phyloP scores from a whole-genome alignment of 176 grass and related monocot genomes.

The Areca catechu region DNA sequence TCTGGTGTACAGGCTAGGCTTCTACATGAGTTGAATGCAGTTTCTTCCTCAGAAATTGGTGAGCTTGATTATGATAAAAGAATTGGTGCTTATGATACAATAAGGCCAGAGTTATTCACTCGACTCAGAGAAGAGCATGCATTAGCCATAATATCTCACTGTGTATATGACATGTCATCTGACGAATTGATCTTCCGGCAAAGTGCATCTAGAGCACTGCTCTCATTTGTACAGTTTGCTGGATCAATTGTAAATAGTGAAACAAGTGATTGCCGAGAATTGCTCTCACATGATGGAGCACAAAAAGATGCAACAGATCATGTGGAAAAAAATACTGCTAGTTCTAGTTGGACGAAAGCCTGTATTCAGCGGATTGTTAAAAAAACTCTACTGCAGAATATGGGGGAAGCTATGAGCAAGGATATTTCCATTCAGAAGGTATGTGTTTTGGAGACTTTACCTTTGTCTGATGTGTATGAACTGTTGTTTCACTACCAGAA shows the following conservation, averaged over 20 bases:
- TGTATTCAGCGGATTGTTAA: slow-evolving; percentile 61
- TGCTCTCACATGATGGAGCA: not conserved
- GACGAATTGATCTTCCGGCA: slow-evolving; percentile 85
- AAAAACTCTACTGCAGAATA: slow-evolving; percentile 66
- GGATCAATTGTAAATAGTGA: slow-evolving; percentile 50
- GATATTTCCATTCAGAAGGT: slow-evolving; percentile 82
- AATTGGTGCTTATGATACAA: slow-evolving; percentile 51
- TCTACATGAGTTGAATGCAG: slow-evolving; percentile 69
- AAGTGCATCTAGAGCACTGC: slow-evolving; percentile 82
- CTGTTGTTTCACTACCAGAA: slow-evolving; percentile 8
- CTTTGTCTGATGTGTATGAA: not conserved
- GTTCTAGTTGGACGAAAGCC: slow-evolving; percentile 39
- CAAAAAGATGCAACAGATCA: not conserved
- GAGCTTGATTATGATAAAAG: slow-evolving; percentile 78
- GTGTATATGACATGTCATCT: slow-evolving; percentile 83
- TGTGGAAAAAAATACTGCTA: slow-evolving; percentile 12
- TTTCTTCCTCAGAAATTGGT: slow-evolving; percentile 70
- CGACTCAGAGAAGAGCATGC: slow-evolving; percentile 62
- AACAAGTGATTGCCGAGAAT: slow-evolving; percentile 12
- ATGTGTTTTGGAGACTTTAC: slow-evolving; percentile 11
- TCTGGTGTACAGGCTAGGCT: slow-evolving; percentile 48
- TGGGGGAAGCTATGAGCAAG: slow-evolving; percentile 76
- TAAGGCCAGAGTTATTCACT: slow-evolving; percentile 45
- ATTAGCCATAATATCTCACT: slow-evolving; percentile 66
- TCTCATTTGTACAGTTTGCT: slow-evolving; percentile 59